These are phyloP conservation scores for Sarcocystis neurona DNA, from an alignment of 169 alveolate genomes.

Conservation along the genomic window DNA sequence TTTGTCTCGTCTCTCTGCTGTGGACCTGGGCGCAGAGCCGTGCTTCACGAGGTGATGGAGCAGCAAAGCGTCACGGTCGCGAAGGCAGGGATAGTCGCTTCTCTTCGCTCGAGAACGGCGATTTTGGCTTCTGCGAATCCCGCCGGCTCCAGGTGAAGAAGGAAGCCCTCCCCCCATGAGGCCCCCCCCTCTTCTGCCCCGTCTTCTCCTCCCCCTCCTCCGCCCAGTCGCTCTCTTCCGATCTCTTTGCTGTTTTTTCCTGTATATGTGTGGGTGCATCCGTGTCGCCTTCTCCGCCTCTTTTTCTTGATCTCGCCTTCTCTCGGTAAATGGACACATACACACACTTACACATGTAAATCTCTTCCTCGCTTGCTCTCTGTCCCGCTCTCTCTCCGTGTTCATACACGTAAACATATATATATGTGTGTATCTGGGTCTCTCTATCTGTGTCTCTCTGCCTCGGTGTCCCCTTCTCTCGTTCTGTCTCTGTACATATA, in stretches of 20 bases:
- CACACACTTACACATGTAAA: too few species aligned
- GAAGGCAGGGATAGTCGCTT: constrained; percentile 88
- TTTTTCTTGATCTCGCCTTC: neutral
- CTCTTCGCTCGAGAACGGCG: constrained; percentile 94
- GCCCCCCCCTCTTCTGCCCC: neutral
- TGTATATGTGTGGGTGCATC: neutral
- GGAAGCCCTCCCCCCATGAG: neutral
- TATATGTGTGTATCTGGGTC: neutral
- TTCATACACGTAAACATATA: too few species aligned
- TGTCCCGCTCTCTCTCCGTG: too few species aligned
- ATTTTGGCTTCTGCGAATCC: constrained; percentile 99
- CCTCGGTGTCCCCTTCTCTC: too few species aligned
- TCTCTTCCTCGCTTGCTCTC: too few species aligned
- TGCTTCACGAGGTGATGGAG: constrained; percentile 91
- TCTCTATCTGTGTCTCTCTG: neutral
- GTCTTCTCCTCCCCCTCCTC: neutral
- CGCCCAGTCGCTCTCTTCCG: neutral
- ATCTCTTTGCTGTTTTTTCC: neutral
- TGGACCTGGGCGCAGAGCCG: too few species aligned
- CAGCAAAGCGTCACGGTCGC: constrained; percentile 99
- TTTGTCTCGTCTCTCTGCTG: too few species aligned
- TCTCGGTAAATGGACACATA: too few species aligned
- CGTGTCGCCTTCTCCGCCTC: neutral
- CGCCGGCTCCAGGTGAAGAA: constrained; percentile 85
- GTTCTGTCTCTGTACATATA: too few species aligned